Evolutionary conservation across 2,329 filamentous ascomycete genomes (phyloP).

Genomic region (Arachnomyces sp.): DNA sequence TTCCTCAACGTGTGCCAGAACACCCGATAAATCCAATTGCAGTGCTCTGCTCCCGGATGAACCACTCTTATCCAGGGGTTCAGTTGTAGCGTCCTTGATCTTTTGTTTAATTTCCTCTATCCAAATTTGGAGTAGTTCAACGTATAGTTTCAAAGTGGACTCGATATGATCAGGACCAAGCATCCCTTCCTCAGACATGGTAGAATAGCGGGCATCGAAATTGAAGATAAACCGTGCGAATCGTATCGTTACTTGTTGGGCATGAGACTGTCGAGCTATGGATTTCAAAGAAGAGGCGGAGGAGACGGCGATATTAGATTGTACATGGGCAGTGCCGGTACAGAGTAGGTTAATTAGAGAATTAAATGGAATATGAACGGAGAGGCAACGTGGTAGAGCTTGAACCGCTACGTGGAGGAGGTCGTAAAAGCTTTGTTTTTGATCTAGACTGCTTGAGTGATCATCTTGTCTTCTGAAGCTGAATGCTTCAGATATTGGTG

Average conservation of each 20-base stretch:
- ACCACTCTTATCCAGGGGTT: slow-evolving; percentile 54
- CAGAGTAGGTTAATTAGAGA: slow-evolving; percentile 90
- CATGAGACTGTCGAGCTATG: slow-evolving; percentile 86
- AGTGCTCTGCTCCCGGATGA: slow-evolving; percentile 62
- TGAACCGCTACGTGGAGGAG: slow-evolving; percentile 92
- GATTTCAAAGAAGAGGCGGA: slow-evolving; percentile 91
- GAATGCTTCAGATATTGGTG: slow-evolving; percentile 89
- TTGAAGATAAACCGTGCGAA: slow-evolving; percentile 98
- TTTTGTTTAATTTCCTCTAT: slow-evolving; percentile 92
- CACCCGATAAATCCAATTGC: slow-evolving; percentile 75
- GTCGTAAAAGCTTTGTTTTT: slow-evolving; percentile 93
- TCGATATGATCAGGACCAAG: slow-evolving; percentile 91
- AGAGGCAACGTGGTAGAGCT: slow-evolving; percentile 87
- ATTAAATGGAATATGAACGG: slow-evolving; percentile 84
- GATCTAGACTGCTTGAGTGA: slow-evolving; percentile 63
- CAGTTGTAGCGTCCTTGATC: slow-evolving; percentile 62
- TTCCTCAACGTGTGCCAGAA: slow-evolving; percentile 91
- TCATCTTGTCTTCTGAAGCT: slow-evolving; percentile 82
- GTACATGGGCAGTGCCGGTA: slow-evolving; percentile 92
- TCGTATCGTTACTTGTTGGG: slow-evolving; percentile 91
- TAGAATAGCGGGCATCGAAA: slow-evolving; percentile 94
- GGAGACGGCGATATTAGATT: slow-evolving; percentile 82
- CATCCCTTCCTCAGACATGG: slow-evolving; percentile 97
- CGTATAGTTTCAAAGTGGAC: slow-evolving; percentile 83
- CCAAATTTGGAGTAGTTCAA: slow-evolving; percentile 92